These are phyloP conservation scores for Tillandsia fasciculata DNA, from an alignment of 176 grass and related monocot genomes.

Conservation along the genomic window DNA sequence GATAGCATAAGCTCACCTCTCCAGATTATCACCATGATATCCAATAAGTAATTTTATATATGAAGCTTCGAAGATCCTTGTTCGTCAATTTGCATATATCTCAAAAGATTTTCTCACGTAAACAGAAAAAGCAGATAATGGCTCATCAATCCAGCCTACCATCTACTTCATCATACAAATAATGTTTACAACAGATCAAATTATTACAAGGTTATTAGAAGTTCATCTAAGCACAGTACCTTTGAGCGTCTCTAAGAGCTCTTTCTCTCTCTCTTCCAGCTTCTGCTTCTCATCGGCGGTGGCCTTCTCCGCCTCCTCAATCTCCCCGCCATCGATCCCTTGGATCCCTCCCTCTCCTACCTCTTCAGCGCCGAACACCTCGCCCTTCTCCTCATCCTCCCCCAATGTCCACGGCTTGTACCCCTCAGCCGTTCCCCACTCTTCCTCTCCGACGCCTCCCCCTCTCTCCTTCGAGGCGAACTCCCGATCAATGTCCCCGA, in stretches of 20 bases:
- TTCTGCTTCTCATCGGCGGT: conserved; percentile 6
- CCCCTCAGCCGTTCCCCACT: conserved; percentile 16
- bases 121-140: neutral
- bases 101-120: too few relatives aligned
- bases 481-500: conserved; percentile 4
- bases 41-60: too few relatives aligned
- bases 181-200: neutral
- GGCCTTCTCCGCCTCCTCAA: conserved; percentile 5
- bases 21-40: too few relatives aligned
- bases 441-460: neutral
- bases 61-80: too few relatives aligned
- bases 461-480: neutral
- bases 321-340: neutral
- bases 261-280: conserved; percentile 44
- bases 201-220: conserved; percentile 5
- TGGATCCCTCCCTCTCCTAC: neutral
- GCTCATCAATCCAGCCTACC: neutral
- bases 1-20: too few relatives aligned
- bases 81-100: too few relatives aligned
- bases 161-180: neutral
- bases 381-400: neutral
- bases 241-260: conserved; percentile 63
- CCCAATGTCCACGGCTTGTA: conserved; percentile 22
- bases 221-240: conserved; percentile 32
- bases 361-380: neutral